These are phyloP conservation scores for Colletotrichum truncatum DNA, from an alignment of 2,329 filamentous ascomycete species.

Conservation along the genomic window DNA sequence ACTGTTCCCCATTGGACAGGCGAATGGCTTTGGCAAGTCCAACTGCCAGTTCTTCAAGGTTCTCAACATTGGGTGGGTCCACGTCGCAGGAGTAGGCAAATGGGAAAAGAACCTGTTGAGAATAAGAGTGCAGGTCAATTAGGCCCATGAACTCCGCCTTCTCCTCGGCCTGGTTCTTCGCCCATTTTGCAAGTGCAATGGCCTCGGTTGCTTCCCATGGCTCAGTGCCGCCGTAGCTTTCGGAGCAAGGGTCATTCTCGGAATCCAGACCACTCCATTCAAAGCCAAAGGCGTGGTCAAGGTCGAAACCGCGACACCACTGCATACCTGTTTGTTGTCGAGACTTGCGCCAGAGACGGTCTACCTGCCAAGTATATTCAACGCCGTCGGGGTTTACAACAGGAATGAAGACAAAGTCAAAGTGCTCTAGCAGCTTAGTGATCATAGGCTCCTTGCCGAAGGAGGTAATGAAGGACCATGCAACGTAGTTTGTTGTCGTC, in stretches of 20 bases:
- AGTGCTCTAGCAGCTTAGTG: constrained; percentile 81
- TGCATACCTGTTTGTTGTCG: constrained; percentile 82
- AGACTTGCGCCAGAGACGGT: constrained; percentile 96
- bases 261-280: constrained; percentile 73
- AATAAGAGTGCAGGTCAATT: constrained; percentile 93
- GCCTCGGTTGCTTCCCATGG: constrained; percentile 89
- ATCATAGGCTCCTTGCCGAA: constrained; percentile 79
- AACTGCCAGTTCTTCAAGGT: constrained; percentile 87
- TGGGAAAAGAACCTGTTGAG: constrained; percentile 92
- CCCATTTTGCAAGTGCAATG: constrained; percentile 80
- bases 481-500: constrained; percentile 89
- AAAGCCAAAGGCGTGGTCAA: constrained; percentile 88
- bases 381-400: constrained; percentile 95
- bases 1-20: constrained; percentile 77
- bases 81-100: constrained; percentile 86
- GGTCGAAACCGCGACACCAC: constrained; percentile 88
- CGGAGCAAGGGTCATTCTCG: constrained; percentile 84
- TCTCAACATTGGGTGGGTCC: constrained; percentile 86
- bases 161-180: constrained; percentile 77
- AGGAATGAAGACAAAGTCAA: constrained; percentile 89
- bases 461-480: constrained; percentile 85
- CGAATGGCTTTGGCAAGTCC: constrained; percentile 91
- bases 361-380: constrained; percentile 90
- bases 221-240: constrained; percentile 84
- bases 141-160: constrained; percentile 84